Evolutionary conservation across 495 filamentous ascomycete species (phyloP).

Genomic region (Xylaria scruposa): DNA sequence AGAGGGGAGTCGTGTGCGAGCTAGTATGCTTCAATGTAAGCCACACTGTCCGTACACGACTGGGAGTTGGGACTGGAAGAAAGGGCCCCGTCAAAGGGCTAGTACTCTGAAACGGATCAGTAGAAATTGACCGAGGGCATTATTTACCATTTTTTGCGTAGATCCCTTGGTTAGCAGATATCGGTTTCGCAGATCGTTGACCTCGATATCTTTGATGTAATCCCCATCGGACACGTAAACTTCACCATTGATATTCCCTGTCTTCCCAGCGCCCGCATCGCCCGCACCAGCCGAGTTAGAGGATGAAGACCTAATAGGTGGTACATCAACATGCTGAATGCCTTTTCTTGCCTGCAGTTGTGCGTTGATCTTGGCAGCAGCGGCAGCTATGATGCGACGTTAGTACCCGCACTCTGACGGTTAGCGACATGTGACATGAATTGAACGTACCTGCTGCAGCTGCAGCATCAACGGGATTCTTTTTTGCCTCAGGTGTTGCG

Average conservation of each 20-base stretch:
- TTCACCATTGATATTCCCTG: constrained; percentile 73
- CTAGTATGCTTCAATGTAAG: constrained; percentile 84
- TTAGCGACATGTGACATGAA: not conserved
- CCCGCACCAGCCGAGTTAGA: constrained; percentile 35
- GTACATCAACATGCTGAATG: constrained; percentile 92
- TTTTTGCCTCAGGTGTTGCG: constrained; percentile 52
- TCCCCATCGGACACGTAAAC: constrained; percentile 95
- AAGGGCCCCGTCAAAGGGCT: constrained; percentile 46
- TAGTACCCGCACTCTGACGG: constrained; percentile 26
- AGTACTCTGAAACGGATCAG: constrained; percentile 77
- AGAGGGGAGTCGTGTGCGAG: constrained; percentile 72
- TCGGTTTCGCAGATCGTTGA: constrained; percentile 96
- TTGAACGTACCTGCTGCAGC: constrained; percentile 76
- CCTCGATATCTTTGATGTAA: constrained; percentile 97
- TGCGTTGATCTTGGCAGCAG: constrained; percentile 92
- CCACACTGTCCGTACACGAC: constrained; percentile 72
- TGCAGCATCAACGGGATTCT: constrained; percentile 70
- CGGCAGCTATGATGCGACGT: constrained; percentile 68
- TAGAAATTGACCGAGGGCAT: constrained; percentile 68
- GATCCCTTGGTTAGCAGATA: constrained; percentile 97
- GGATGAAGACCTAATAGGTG: constrained; percentile 71
- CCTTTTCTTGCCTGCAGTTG: constrained; percentile 91
- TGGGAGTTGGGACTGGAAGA: constrained; percentile 47
- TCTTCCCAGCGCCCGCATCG: constrained; percentile 43
- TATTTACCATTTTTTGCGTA: constrained; percentile 99